phyloP scores from a whole-genome alignment of 1,284 basidiomycete species.

The Ustilago cynodontis region DNA sequence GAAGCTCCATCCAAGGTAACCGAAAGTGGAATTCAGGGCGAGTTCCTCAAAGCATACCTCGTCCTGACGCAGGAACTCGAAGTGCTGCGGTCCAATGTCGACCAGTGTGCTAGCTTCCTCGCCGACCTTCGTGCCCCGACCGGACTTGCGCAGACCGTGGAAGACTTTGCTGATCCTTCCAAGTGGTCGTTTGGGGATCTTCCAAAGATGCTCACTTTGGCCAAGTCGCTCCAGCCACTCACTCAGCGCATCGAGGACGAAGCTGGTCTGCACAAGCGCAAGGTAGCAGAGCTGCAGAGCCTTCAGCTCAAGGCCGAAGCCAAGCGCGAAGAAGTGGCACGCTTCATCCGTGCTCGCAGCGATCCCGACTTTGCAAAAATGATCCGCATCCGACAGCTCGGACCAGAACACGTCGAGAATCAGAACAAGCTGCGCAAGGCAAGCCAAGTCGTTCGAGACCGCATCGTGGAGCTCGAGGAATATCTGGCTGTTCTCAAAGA shows the following conservation, averaged over 20 bases:
- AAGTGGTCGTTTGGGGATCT: slow-evolving; percentile 71
- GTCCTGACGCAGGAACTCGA: slow-evolving; percentile 70
- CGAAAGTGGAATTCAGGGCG: slow-evolving; percentile 62
- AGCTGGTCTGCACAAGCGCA: slow-evolving; percentile 61
- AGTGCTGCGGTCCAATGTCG: slow-evolving; percentile 48
- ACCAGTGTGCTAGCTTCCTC: slow-evolving; percentile 65
- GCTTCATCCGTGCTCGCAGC: slow-evolving; percentile 80
- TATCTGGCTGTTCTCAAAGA: slow-evolving; percentile 79
- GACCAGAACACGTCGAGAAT: slow-evolving; percentile 86
- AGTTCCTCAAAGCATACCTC: slow-evolving; percentile 68
- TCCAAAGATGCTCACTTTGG: slow-evolving; percentile 56
- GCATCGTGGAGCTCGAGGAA: slow-evolving; percentile 82
- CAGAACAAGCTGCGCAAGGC: slow-evolving; percentile 80
- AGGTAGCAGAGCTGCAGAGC: slow-evolving; percentile 71
- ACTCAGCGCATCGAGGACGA: slow-evolving; percentile 40
- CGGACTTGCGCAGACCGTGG: slow-evolving; percentile 35
- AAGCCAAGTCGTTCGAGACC: slow-evolving; percentile 79
- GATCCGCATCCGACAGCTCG: slow-evolving; percentile 82
- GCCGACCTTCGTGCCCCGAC: slow-evolving; percentile 58
- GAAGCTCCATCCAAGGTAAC: slow-evolving; percentile 45
- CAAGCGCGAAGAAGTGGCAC: slow-evolving; percentile 68
- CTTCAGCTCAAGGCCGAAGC: slow-evolving; percentile 72
- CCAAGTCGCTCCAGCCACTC: slow-evolving; percentile 38
- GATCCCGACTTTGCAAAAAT: slow-evolving; percentile 85
- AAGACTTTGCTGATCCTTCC: slow-evolving; percentile 52